Evolutionary conservation across 1,284 basidiomycete genomes (phyloP), one percentile per base, ranked within the genome.

Genomic region (Rhodofomes roseus): DNA sequence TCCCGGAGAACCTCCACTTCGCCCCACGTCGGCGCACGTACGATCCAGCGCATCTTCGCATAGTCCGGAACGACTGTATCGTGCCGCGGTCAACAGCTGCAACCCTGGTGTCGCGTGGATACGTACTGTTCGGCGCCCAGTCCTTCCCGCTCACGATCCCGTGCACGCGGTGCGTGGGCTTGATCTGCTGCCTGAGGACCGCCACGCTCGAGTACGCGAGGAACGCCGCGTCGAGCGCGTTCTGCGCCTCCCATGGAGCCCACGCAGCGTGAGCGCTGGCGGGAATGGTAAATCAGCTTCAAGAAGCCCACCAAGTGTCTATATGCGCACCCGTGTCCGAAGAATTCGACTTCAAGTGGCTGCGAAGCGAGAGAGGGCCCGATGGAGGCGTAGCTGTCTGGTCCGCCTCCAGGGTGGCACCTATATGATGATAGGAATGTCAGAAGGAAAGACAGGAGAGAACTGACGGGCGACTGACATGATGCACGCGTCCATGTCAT

Each of bases 221-320:
- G 66, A 93, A 88, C 1, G 89, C 92, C 0, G 92, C 93, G 71
- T 94, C 93, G 44, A 92, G 81, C 4, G 93, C 92, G 69, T 95
- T 95, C 60, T 82, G 81, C 25, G 88, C 93, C 73, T 93, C 89
- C 91, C 91, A 93, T 18, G 89, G 91, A 2, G 87, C 81, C 37
- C 79, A 82, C 29, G 84, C 86, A 14, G 90, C 91, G 69, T 93
- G 90, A 22, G 89, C 86, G 48, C 89, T 89, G 57, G 27, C 18
- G 58, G 36, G 9, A 41, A 39, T 9, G 52, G 43, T 23, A 25
- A 50, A 16, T 36, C n/a, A 29, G 43, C 29, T 1, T 18, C n/a
- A 20, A n/a, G 27, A 29, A 1, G 23, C 16, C 44, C 16, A 23
- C 23, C 58, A 48, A 43, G 40, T 22, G 27, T 20, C 29, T 41